Evolutionary conservation across 1,139 yeast species (phyloP), one percentile per base, ranked within the genome.

Genomic region (Geotrichum phurueaensis): DNA sequence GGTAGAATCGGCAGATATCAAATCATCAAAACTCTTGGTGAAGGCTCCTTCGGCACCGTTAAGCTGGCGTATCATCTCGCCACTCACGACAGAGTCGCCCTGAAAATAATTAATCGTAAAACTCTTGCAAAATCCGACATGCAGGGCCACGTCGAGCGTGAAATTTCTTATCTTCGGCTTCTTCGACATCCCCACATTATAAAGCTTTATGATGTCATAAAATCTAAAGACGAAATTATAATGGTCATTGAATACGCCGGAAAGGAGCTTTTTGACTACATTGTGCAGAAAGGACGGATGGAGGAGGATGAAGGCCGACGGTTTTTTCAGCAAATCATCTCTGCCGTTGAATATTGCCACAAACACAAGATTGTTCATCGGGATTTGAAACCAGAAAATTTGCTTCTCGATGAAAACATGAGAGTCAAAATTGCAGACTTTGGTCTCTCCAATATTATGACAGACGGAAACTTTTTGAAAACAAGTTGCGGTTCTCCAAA

Each of bases 211-310:
- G 99, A 94, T 74, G 99, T 94, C 59, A 94, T 94, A 73, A 94
- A 94, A 74, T 87, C 96, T 48, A 90, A 90, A 69, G 97, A 94
- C 69, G 99, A 94, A 70, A 94, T 94, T 68, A 89, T 94, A 70
- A 94, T 94, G 98, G 98, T 95, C 47, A 92, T 94, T 71, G 99
- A 94, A 74, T 94, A 83, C 73, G 99, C 99, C 1, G 97, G 97
- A 10, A 90, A 91, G 69, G 99, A 94, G 75, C 81, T 94, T 68
- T 94, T 94, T 71, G 99, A 94, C 71, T 94, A 94, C 71, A 94
- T 94, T 72, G 97, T 94, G 20, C 98, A 92, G 73, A 80, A 92
- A 68, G 98, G 97, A 43, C 87, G 90, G 70, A 89, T 95, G 97
- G 86, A 88, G 48, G 99, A 95, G 74, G 84, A 85, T 64, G 98